Evolutionary conservation across 2,329 filamentous ascomycete species (phyloP).

Genomic region (Aspergillus sp.): DNA sequence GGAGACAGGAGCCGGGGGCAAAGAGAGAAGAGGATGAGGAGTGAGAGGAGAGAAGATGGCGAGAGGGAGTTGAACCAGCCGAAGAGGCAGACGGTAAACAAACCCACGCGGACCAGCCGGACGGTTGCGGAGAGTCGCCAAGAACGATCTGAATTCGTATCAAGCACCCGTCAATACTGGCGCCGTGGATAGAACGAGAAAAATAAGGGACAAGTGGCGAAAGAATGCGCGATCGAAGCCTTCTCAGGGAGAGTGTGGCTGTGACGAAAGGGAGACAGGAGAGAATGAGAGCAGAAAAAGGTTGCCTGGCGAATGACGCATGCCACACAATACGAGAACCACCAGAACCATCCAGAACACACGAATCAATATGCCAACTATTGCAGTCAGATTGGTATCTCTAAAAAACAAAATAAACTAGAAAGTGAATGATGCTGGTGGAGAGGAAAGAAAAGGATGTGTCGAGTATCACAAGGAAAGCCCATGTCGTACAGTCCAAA

Average conservation of each 20-base stretch:
- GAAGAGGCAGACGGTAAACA: conserved; percentile 1
- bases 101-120: conserved; percentile 2
- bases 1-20: neutral
- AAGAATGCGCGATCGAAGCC: no score
- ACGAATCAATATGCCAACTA: conserved; percentile 1
- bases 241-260: neutral
- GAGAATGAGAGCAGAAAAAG: conserved; percentile 11
- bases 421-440: conserved; percentile 5
- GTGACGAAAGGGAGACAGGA: neutral
- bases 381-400: conserved; percentile 17
- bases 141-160: conserved; percentile 2
- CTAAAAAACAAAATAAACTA: conserved; percentile 8
- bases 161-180: neutral
- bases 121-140: conserved; percentile 8
- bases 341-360: neutral
- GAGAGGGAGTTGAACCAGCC: neutral
- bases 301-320: conserved; percentile 16
- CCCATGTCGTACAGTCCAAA: no score
- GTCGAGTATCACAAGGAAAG: neutral
- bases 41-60: neutral
- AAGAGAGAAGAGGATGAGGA: neutral
- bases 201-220: neutral
- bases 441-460: neutral
- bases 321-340: conserved; percentile 1
- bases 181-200: neutral